phyloP scores from a whole-genome alignment of 352 stramenopile species.

The Phytophthora hibernalis region DNA sequence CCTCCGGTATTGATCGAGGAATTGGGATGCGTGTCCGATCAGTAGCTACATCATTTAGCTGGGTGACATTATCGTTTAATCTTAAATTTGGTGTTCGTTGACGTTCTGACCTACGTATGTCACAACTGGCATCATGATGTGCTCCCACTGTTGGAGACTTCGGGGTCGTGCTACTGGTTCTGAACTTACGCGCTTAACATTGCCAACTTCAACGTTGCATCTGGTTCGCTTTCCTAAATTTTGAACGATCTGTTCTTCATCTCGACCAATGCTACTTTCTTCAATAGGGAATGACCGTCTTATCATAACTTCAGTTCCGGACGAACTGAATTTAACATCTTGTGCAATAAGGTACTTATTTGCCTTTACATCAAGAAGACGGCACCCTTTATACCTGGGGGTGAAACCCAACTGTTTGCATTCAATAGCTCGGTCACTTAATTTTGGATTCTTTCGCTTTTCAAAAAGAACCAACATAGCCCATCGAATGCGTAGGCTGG shows the following conservation, averaged over 20 bases:
- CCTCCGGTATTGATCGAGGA: slow-evolving; percentile 10
- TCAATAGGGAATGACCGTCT: too few relatives aligned
- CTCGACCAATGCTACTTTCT: not conserved
- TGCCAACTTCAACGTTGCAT: not conserved
- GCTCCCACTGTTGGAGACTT: slow-evolving; percentile 1
- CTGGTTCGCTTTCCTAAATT: not conserved
- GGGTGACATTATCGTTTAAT: not conserved
- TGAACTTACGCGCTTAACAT: not conserved
- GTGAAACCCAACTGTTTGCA: too few relatives aligned
- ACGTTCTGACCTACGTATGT: slow-evolving; percentile 1
- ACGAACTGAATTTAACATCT: too few relatives aligned
- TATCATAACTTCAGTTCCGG: too few relatives aligned
- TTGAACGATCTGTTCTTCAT: not conserved
- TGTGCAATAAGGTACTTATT: too few relatives aligned
- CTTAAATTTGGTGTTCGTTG: not conserved
- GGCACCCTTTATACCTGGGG: too few relatives aligned
- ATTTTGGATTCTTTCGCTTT: slow-evolving; percentile 8
- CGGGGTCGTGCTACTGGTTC: not conserved
- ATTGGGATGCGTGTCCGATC: not conserved
- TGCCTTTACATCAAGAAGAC: too few relatives aligned
- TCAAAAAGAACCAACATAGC: too few relatives aligned
- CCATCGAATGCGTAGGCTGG: too few relatives aligned
- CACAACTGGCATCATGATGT: too few relatives aligned
- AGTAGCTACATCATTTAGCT: not conserved
- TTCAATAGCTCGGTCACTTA: too few relatives aligned